Evolutionary conservation across 176 grass and related monocot species (phyloP).

Genomic region (Secale cereale): DNA sequence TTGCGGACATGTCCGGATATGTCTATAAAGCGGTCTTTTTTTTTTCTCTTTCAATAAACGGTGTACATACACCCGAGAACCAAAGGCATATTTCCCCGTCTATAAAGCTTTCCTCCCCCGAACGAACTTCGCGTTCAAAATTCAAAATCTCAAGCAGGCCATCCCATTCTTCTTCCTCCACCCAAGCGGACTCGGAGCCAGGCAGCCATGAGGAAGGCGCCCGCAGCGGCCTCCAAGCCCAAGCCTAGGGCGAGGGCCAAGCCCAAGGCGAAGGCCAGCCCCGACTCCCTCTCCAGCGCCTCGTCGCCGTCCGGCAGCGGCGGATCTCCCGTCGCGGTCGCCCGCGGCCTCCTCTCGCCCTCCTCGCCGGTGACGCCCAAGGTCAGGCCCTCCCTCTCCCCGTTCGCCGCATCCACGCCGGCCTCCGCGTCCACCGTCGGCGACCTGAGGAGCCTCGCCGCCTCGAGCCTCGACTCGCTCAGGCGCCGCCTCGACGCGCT

Average conservation of each 20-base stretch:
- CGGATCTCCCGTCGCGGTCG: too few relatives aligned
- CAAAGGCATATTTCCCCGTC: too few relatives aligned
- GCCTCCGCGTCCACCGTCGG: constrained; percentile 13
- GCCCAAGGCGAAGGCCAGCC: constrained; percentile 11
- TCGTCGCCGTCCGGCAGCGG: too few relatives aligned
- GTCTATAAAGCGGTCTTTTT: too few relatives aligned
- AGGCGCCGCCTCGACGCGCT: constrained; percentile 48
- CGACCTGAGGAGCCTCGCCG: constrained; percentile 44
- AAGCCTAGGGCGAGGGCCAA: not conserved
- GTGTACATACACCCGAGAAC: too few relatives aligned
- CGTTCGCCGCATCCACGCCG: not conserved
- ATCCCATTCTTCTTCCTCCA: not conserved
- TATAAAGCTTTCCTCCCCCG: not conserved
- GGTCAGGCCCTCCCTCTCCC: constrained; percentile 1
- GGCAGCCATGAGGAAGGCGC: constrained; percentile 26
- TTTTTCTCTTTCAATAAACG: too few relatives aligned
- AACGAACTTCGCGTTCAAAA: not conserved
- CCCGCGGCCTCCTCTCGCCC: not conserved
- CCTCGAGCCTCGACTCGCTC: constrained; percentile 42
- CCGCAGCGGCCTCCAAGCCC: constrained; percentile 3
- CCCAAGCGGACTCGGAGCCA: not conserved
- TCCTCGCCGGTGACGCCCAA: constrained; percentile 19
- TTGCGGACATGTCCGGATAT: too few relatives aligned
- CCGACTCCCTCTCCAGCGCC: too few relatives aligned
- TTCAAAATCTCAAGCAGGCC: not conserved